A percentile compares a stretch with the other conserved stretches of the same genome.
phyloP scores from a whole-genome alignment of 2,329 filamentous ascomycete species.

The Penicillium sp. region DNA sequence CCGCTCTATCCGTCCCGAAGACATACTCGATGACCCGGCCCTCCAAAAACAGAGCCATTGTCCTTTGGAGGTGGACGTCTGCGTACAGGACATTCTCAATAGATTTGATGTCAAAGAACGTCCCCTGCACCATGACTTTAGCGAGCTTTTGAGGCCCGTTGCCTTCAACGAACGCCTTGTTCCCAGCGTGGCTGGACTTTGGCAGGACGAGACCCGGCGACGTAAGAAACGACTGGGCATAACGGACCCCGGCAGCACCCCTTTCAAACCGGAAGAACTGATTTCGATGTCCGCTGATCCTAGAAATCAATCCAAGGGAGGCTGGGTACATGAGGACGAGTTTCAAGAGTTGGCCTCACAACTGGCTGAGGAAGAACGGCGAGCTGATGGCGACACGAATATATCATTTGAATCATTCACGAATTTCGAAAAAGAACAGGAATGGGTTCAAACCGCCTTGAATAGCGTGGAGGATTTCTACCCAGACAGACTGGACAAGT shows the following conservation, averaged over 20 bases:
- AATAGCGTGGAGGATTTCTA: constrained; percentile 88
- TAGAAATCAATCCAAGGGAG: constrained; percentile 67
- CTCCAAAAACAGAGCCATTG: constrained; percentile 83
- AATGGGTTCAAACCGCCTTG: constrained; percentile 67
- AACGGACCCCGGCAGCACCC: constrained; percentile 63
- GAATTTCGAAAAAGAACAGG: constrained; percentile 50
- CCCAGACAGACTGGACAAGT: constrained; percentile 57
- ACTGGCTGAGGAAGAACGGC: constrained; percentile 64
- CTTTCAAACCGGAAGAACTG: constrained; percentile 76
- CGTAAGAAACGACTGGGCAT: constrained; percentile 70
- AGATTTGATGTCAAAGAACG: constrained; percentile 71
- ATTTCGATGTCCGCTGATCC: constrained; percentile 86
- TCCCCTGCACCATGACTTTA: constrained; percentile 81
- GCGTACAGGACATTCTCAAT: constrained; percentile 84
- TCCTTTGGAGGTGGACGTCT: constrained; percentile 83
- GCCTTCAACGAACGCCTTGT: constrained; percentile 75
- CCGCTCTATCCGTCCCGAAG: constrained; percentile 60
- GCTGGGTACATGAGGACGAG: constrained; percentile 91
- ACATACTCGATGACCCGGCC: constrained; percentile 60
- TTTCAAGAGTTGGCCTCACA: constrained; percentile 64
- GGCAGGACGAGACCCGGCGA: constrained; percentile 82
- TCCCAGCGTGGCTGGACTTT: constrained; percentile 88
- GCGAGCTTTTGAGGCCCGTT: constrained; percentile 66
- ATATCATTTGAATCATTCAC: constrained; percentile 65
- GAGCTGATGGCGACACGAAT: constrained; percentile 43